Evolutionary conservation across 2,329 filamentous ascomycete species (phyloP).

Genomic region (Cercospora canescens): DNA sequence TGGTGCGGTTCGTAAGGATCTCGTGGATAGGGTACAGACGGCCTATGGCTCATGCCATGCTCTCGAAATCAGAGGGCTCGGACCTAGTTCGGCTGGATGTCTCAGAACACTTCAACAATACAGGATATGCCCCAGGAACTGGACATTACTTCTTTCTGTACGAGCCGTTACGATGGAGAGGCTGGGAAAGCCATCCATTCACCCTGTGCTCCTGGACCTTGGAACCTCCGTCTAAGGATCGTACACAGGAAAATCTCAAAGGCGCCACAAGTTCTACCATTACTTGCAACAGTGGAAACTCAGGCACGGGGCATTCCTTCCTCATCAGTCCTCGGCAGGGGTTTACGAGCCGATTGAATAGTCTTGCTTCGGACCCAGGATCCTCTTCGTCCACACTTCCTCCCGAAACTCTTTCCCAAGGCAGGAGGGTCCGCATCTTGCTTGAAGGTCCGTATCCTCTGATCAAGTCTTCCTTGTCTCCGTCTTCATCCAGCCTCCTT

Average conservation of each 20-base stretch:
- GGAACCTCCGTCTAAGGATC: background rate
- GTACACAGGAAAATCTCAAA: background rate
- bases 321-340: constrained; percentile 53
- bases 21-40: background rate
- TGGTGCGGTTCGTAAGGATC: constrained; percentile 47
- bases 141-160: constrained; percentile 55
- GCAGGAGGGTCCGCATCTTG: constrained; percentile 1
- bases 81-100: constrained; percentile 51
- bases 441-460: constrained; percentile 15
- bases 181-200: constrained; percentile 56
- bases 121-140: constrained; percentile 37
- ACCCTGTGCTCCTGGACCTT: constrained; percentile 38
- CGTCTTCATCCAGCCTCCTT: constrained; percentile 2
- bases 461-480: background rate
- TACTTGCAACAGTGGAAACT: background rate
- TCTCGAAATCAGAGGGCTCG: constrained; percentile 10
- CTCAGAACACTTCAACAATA: constrained; percentile 34
- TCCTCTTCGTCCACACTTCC: constrained; percentile 10
- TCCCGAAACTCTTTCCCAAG: background rate
- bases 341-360: constrained; percentile 49
- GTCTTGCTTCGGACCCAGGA: constrained; percentile 7
- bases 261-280: constrained; percentile 12
- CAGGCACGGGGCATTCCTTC: constrained; percentile 41
- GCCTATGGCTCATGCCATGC: background rate
- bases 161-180: constrained; percentile 42